Conservation (phyloP, 1,284 basidiomycete species). For the Takashimella tepidaria region DNA sequence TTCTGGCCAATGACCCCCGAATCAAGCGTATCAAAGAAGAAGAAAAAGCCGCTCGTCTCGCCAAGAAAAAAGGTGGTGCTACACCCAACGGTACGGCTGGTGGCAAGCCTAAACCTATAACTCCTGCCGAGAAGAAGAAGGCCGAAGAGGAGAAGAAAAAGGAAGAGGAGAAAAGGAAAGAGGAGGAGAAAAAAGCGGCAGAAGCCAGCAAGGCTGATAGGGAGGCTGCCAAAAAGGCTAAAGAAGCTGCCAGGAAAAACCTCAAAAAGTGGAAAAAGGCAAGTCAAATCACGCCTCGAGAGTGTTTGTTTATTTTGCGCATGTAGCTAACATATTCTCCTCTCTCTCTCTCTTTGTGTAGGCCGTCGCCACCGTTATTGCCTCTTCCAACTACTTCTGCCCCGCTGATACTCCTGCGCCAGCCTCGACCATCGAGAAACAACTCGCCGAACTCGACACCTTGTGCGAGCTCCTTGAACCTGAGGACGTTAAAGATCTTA, state of each 20-base stretch:
- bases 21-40: constrained; percentile 97
- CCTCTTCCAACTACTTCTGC: constrained; percentile 56
- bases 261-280: constrained; percentile 55
- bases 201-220: constrained; percentile 56
- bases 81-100: constrained; percentile 40
- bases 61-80: constrained; percentile 69
- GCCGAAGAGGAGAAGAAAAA: constrained; percentile 66
- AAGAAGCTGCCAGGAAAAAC: constrained; percentile 57
- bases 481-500: constrained; percentile 52
- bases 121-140: constrained; percentile 67
- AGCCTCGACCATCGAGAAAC: constrained; percentile 51
- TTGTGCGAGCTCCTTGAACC: constrained; percentile 53
- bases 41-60: constrained; percentile 90
- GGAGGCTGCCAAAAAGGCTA: constrained; percentile 90
- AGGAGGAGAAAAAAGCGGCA: constrained; percentile 55
- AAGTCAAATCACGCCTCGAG: no score
- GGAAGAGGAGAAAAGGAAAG: constrained; percentile 77
- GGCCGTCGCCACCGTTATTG: constrained; percentile 50
- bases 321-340: not conserved
- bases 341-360: constrained; percentile 8
- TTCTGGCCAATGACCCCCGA: constrained; percentile 81
- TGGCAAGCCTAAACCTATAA: constrained; percentile 52
- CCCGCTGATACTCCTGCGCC: constrained; percentile 50
- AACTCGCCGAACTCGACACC: constrained; percentile 54
- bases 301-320: no score